A percentile compares a stretch with the other conserved stretches of the same genome.
phyloP scores from a whole-genome alignment of 2,329 filamentous ascomycete genomes.

The Zymoseptoria brevis region DNA sequence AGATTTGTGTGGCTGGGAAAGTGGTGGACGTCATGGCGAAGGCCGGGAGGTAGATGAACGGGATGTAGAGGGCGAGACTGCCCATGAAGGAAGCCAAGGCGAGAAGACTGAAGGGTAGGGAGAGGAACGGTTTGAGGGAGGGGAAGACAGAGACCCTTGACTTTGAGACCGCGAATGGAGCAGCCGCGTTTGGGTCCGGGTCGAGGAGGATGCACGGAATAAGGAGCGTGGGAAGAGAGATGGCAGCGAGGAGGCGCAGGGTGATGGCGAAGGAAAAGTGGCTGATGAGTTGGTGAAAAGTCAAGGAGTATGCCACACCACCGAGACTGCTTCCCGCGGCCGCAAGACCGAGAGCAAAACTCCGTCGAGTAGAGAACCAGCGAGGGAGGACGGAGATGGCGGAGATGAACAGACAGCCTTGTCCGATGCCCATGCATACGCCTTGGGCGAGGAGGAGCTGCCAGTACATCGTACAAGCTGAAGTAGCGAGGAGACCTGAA shows the following conservation, averaged over 20 bases:
- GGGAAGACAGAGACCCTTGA: constrained; percentile 33
- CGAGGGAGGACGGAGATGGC: constrained; percentile 56
- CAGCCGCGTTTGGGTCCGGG: background rate
- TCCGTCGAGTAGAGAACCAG: constrained; percentile 51
- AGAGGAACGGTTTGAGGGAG: constrained; percentile 31
- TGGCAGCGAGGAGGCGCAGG: constrained; percentile 42
- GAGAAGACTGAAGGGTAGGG: constrained; percentile 6
- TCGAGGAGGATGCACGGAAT: constrained; percentile 9
- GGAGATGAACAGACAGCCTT: constrained; percentile 54
- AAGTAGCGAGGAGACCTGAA: constrained; percentile 45
- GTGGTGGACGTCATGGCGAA: constrained; percentile 38
- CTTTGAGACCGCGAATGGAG: constrained; percentile 8
- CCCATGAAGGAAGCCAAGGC: constrained; percentile 34
- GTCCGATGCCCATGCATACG: constrained; percentile 32
- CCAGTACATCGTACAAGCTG: constrained; percentile 41
- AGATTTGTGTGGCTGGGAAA: background rate
- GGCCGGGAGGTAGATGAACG: constrained; percentile 49
- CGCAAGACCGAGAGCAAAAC: constrained; percentile 50
- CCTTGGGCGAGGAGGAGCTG: constrained; percentile 47
- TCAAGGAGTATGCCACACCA: constrained; percentile 43
- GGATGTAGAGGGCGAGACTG: constrained; percentile 32
- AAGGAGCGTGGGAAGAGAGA: constrained; percentile 27
- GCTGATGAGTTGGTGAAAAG: constrained; percentile 44
- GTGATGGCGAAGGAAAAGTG: constrained; percentile 49
- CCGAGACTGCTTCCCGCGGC: constrained; percentile 47